These are phyloP conservation scores for Tilletia setariae DNA, from an alignment of 1,284 basidiomycete genomes.

Conservation along the genomic window DNA sequence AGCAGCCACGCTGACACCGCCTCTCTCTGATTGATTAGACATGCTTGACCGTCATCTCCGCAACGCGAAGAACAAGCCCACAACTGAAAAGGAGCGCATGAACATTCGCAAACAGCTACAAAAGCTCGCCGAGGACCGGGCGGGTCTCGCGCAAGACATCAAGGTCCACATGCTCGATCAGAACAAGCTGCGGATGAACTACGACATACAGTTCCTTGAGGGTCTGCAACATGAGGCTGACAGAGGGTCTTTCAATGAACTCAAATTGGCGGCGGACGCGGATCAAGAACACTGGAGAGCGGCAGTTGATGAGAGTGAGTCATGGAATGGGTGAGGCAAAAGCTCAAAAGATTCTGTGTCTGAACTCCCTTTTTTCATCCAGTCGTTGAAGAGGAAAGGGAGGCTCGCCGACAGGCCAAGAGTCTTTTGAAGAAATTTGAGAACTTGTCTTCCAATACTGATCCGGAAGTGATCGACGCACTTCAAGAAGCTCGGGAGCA, in stretches of 20 bases:
- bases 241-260: neutral
- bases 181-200: slow-evolving; percentile 9
- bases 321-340: too few relatives aligned
- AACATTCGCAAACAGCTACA: neutral
- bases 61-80: neutral
- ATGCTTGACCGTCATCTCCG: neutral
- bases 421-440: neutral
- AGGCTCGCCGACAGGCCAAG: neutral
- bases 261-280: neutral
- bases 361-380: neutral
- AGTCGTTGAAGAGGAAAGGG: neutral
- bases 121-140: neutral
- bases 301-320: too few relatives aligned
- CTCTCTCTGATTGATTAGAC: neutral
- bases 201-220: slow-evolving; percentile 8
- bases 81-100: neutral
- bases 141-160: slow-evolving; percentile 9
- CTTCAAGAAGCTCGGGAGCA: neutral
- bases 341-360: too few relatives aligned
- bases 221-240: slow-evolving; percentile 4
- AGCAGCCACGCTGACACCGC: neutral
- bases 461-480: neutral
- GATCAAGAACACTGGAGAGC: too few relatives aligned
- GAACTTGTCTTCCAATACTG: neutral
- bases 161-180: neutral